Conservation (phyloP, 2,329 filamentous ascomycete species). For the Pyricularia sp. region DNA sequence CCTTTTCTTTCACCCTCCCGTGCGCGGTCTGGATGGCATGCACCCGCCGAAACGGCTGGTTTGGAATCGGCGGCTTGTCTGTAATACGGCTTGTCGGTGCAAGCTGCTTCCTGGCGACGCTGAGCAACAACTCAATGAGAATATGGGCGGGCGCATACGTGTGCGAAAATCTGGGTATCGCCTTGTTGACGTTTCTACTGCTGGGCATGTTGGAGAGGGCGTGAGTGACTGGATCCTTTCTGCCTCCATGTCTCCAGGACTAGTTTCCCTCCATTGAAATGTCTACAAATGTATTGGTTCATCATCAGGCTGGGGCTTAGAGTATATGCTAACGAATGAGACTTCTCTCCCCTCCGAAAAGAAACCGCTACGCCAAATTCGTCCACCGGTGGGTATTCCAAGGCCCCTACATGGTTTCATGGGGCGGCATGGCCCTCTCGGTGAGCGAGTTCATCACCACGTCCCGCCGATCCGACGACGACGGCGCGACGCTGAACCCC, state of each 20-base stretch:
- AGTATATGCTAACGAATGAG: neutral
- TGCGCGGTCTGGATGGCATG: conserved; percentile 14
- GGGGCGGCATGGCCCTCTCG: conserved; percentile 7
- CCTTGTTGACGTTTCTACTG: conserved; percentile 15
- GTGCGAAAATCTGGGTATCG: conserved; percentile 17
- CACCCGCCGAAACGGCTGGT: conserved; percentile 16
- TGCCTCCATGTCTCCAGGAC: neutral
- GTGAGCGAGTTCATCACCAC: conserved; percentile 8
- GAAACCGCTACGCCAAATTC: conserved; percentile 8
- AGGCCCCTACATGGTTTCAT: conserved; percentile 5
- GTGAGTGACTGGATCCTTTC: conserved; percentile 10
- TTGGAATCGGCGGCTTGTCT: conserved; percentile 15
- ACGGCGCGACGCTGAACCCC: conserved; percentile 3
- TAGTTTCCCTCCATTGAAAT: neutral
- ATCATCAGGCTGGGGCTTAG: too few relatives aligned
- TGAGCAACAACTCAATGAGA: conserved; percentile 10
- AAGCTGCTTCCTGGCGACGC: conserved; percentile 13
- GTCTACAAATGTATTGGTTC: neutral
- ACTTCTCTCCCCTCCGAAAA: conserved; percentile 2
- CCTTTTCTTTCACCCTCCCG: conserved; percentile 15
- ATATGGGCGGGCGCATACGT: conserved; percentile 13
- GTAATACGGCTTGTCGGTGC: conserved; percentile 17
- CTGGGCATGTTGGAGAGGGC: conserved; percentile 15
- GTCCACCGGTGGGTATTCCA: conserved; percentile 10
- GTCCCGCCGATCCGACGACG: conserved; percentile 2